Conservation (phyloP, 805 yeast genomes). For the Deakozyma indianensis region DNA sequence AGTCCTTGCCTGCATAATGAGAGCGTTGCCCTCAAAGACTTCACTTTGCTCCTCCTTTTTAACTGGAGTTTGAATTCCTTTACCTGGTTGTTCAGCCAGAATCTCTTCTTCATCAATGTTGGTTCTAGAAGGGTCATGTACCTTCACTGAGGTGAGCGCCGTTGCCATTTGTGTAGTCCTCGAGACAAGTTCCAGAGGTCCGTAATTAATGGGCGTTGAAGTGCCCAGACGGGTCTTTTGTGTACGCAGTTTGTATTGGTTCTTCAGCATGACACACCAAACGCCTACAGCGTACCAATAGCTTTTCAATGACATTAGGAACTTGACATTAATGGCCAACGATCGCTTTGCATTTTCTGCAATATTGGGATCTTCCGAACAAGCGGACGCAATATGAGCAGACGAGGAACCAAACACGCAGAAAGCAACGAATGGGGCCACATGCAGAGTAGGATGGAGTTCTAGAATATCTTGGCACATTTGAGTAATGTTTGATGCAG, state of each 20-base stretch:
- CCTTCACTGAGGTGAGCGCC: neutral
- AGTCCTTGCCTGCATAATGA: neutral
- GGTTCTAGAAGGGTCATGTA: neutral
- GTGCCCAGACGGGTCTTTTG: neutral
- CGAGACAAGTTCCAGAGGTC: neutral
- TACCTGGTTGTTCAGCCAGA: neutral
- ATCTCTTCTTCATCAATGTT: neutral
- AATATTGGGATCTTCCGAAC: constrained; percentile 16
- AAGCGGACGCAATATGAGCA: constrained; percentile 20
- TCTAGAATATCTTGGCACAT: constrained; percentile 18
- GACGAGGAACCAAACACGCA: constrained; percentile 22
- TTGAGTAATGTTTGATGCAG: constrained; percentile 19
- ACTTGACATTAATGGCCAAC: constrained; percentile 18
- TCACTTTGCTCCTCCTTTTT: neutral
- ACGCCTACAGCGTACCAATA: constrained; percentile 23
- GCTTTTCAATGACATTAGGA: constrained; percentile 18
- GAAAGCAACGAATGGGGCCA: constrained; percentile 23
- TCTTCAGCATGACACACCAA: constrained; percentile 22
- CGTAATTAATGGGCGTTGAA: neutral
- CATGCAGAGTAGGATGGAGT: constrained; percentile 16
- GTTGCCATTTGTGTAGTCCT: neutral
- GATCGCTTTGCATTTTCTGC: constrained; percentile 19
- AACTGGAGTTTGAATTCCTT: neutral
- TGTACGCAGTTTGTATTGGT: constrained; percentile 12
- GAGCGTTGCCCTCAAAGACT: neutral